These are phyloP conservation scores for Discostella stelligeroides DNA, from an alignment of 108 stramenopile genomes.

Conservation along the genomic window DNA sequence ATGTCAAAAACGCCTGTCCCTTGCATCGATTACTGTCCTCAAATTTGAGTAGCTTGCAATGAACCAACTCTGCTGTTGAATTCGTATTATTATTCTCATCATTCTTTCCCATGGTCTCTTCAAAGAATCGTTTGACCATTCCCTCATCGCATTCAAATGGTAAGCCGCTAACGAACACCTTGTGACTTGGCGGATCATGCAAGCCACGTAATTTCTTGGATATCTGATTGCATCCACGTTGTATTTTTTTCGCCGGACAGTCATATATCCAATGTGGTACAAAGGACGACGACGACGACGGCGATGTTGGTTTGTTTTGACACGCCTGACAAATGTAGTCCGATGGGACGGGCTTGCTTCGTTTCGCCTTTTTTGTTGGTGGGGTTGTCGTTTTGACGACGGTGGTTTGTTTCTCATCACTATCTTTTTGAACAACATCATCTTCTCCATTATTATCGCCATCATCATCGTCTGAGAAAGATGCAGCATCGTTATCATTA, in stretches of 20 bases:
- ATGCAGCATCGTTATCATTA: constrained; percentile 21
- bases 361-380: constrained; percentile 64
- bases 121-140: constrained; percentile 66
- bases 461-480: constrained; percentile 7
- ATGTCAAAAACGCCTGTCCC: constrained; percentile 77
- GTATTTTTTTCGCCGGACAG: constrained; percentile 77
- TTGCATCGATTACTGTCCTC: constrained; percentile 85
- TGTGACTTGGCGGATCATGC: constrained; percentile 68
- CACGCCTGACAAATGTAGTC: constrained; percentile 88
- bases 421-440: constrained; percentile 11
- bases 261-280: constrained; percentile 89
- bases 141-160: constrained; percentile 75
- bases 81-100: not conserved
- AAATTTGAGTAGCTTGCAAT: constrained; percentile 77
- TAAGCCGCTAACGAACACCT: constrained; percentile 86
- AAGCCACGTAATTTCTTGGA: constrained; percentile 67
- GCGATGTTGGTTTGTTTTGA: constrained; percentile 60
- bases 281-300: not conserved
- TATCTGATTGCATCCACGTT: constrained; percentile 69
- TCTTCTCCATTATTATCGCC: constrained; percentile 26
- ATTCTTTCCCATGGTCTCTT: constrained; percentile 15
- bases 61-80: constrained; percentile 50
- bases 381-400: constrained; percentile 20
- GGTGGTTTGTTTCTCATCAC: constrained; percentile 16
- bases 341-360: constrained; percentile 74